phyloP scores from a whole-genome alignment of 352 stramenopile species.

The Peronospora destructor region DNA sequence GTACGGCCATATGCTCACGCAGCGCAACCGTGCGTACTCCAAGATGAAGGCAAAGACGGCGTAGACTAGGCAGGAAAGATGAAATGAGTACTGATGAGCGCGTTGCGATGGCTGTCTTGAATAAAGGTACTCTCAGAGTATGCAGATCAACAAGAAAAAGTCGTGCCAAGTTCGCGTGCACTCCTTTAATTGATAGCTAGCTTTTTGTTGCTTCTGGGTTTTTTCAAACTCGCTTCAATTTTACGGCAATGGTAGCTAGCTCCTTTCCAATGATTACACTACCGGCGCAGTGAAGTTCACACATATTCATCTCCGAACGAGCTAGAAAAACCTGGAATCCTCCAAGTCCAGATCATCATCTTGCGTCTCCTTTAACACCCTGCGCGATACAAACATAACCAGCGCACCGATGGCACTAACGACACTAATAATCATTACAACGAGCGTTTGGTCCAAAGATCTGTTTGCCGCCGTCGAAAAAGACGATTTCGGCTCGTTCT shows the following conservation, averaged over 20 bases:
- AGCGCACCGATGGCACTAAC: conserved; percentile 47
- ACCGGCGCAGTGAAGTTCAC: conserved; percentile 24
- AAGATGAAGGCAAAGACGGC: conserved; percentile 71
- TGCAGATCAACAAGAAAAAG: conserved; percentile 22
- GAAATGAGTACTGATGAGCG: neutral
- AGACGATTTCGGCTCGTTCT: conserved; percentile 18
- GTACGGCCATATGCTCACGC: conserved; percentile 82
- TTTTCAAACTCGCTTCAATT: conserved; percentile 3
- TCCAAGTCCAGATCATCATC: conserved; percentile 31
- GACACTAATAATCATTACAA: conserved; percentile 51
- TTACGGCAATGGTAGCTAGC: conserved; percentile 4
- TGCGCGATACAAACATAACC: conserved; percentile 46
- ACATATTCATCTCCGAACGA: conserved; percentile 9
- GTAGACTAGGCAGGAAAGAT: conserved; percentile 20
- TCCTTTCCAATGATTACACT: conserved; percentile 4
- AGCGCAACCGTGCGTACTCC: conserved; percentile 77
- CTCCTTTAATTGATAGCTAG: conserved; percentile 23
- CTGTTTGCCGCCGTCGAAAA: conserved; percentile 14
- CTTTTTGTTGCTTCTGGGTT: conserved; percentile 22
- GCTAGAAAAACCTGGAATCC: conserved; percentile 25
- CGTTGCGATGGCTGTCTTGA: conserved; percentile 4
- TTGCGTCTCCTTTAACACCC: conserved; percentile 46
- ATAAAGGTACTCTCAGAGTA: conserved; percentile 9
- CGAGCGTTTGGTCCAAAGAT: conserved; percentile 41
- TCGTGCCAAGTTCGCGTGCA: conserved; percentile 12